These are phyloP conservation scores for Suhomyces kunorum DNA, from an alignment of 1,139 yeast genomes.

Conservation along the genomic window DNA sequence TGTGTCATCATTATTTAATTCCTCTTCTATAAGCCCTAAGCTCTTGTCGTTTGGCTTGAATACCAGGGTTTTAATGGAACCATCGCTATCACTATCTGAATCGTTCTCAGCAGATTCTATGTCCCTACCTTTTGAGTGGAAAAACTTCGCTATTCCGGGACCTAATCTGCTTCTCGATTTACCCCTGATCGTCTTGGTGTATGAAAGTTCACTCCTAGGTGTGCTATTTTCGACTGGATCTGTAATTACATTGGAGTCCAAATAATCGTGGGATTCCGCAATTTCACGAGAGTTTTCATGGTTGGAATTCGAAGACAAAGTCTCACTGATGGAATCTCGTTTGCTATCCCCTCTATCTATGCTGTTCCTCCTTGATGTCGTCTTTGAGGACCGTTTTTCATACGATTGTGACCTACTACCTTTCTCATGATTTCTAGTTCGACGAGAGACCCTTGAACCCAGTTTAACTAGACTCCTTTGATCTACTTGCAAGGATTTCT, in stretches of 20 bases:
- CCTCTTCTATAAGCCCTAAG: slow-evolving; percentile 26
- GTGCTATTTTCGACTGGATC: not conserved
- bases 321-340: not conserved
- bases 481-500: slow-evolving; percentile 10
- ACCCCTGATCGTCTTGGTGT: slow-evolving; percentile 20
- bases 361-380: not conserved
- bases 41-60: slow-evolving; percentile 15
- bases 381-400: not conserved
- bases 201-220: not conserved
- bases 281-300: slow-evolving; percentile 5
- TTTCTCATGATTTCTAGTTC: not conserved
- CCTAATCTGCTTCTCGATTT: slow-evolving; percentile 9
- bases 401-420: not conserved
- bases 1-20: slow-evolving; percentile 13
- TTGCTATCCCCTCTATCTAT: not conserved
- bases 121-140: slow-evolving; percentile 17
- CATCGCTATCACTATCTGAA: slow-evolving; percentile 25
- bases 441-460: not conserved
- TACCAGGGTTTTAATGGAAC: slow-evolving; percentile 18
- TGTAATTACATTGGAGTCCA: not conserved
- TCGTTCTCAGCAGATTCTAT: not conserved
- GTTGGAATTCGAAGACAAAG: not conserved
- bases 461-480: not conserved
- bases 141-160: slow-evolving; percentile 24
- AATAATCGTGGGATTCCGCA: slow-evolving; percentile 5